Conservation (phyloP, 2,329 filamentous ascomycete genomes). For the Neopestalotiopsis sp. region DNA sequence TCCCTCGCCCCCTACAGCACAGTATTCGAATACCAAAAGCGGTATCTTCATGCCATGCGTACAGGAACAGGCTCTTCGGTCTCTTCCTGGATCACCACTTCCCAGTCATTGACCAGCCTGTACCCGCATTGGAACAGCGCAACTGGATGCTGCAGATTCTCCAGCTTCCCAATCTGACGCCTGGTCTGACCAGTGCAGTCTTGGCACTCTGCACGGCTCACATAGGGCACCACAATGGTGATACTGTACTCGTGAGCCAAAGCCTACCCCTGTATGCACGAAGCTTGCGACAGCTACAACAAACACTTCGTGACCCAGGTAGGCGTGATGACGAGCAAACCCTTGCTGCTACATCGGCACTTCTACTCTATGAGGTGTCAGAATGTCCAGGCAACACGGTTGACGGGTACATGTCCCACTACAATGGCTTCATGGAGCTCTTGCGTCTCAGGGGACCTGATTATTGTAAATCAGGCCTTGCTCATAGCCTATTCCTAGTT, state of each 20-base stretch:
- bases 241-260: conserved; percentile 11
- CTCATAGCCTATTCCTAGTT: conserved; percentile 24
- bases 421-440: conserved; percentile 25
- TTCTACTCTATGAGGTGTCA: conserved; percentile 28
- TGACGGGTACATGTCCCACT: conserved; percentile 26
- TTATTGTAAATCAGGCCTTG: conserved; percentile 22
- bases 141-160: conserved; percentile 18
- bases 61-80: not conserved
- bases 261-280: conserved; percentile 18
- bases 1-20: not conserved
- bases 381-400: conserved; percentile 23
- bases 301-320: not conserved
- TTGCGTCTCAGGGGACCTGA: conserved; percentile 26
- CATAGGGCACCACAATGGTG: conserved; percentile 8
- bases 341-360: conserved; percentile 26
- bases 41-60: not conserved
- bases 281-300: conserved; percentile 9
- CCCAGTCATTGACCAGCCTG: not conserved
- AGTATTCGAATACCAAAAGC: not conserved
- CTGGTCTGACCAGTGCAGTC: conserved; percentile 15
- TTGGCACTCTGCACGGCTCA: conserved; percentile 18
- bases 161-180: conserved; percentile 13
- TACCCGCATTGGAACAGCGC: not conserved
- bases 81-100: not conserved
- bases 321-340: conserved; percentile 19